A percentile compares a stretch with the other conserved stretches of the same genome.
Evolutionary conservation across 345 rosid genomes (phyloP).

Genomic region (Dipteronia dyeriana): DNA sequence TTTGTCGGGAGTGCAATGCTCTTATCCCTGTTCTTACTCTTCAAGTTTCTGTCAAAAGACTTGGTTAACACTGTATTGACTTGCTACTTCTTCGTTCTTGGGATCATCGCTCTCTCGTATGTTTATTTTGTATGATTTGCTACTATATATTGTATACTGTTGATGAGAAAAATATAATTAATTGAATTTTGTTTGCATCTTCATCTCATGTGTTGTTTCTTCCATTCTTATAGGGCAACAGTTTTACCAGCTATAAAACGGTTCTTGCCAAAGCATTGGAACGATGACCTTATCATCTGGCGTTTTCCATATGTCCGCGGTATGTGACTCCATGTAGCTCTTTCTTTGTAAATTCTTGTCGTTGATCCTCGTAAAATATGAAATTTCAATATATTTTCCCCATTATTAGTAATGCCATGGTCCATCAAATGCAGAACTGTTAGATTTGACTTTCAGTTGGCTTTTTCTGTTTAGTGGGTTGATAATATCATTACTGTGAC

Average conservation of each 20-base stretch:
- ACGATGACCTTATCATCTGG: constrained; percentile 75
- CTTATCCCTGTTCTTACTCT: constrained; percentile 86
- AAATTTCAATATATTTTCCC: not conserved
- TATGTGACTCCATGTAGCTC: constrained; percentile 40
- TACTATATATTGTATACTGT: not conserved
- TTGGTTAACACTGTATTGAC: constrained; percentile 95
- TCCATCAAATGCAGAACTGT: not conserved
- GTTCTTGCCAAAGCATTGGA: constrained; percentile 81
- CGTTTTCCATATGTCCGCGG: constrained; percentile 76
- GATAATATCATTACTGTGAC: not conserved
- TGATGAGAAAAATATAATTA: not conserved
- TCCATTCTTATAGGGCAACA: constrained; percentile 69
- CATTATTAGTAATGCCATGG: not conserved
- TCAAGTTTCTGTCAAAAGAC: constrained; percentile 94
- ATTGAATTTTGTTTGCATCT: not conserved
- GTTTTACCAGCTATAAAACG: constrained; percentile 76
- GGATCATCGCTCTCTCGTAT: constrained; percentile 93
- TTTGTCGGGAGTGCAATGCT: constrained; percentile 98
- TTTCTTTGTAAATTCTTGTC: not conserved
- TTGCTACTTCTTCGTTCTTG: constrained; percentile 91
- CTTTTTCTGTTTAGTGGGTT: not conserved
- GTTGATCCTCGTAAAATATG: not conserved
- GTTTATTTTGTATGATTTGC: constrained; percentile 41
- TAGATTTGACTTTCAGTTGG: not conserved
- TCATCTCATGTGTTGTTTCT: constrained; percentile 22